Evolutionary conservation across 176 grass and related monocot species (phyloP).

Genomic region (Echinochloa phyllopogon): DNA sequence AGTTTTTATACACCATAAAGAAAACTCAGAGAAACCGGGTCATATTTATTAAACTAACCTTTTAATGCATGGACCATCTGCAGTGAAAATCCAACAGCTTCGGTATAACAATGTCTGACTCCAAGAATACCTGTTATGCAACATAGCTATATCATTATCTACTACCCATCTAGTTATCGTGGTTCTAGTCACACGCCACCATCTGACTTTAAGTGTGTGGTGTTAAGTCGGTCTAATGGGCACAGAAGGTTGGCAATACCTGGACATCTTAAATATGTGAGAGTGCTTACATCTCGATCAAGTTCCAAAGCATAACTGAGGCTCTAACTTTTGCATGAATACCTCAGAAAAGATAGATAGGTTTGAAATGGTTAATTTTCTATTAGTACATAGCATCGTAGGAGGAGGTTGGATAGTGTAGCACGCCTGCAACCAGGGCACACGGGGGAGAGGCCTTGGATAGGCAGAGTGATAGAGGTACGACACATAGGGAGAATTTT

Average conservation of each 20-base stretch:
- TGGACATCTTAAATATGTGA: not conserved
- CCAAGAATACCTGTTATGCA: constrained; percentile 21
- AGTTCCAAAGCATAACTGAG: constrained; percentile 17
- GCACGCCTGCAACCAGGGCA: too few relatives aligned
- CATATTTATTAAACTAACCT: not conserved
- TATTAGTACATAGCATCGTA: not conserved
- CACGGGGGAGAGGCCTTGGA: not conserved
- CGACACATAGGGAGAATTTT: not conserved
- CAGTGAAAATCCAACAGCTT: not conserved
- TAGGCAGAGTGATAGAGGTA: not conserved
- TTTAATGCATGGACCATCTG: not conserved
- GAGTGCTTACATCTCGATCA: not conserved
- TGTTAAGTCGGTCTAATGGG: not conserved
- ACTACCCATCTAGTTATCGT: not conserved
- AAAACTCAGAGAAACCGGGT: not conserved
- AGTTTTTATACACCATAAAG: not conserved
- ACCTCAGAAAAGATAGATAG: not conserved
- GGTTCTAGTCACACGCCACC: not conserved
- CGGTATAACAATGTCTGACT: not conserved
- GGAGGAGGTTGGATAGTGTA: too few relatives aligned
- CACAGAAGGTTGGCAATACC: not conserved
- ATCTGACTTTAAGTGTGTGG: not conserved
- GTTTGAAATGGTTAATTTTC: constrained; percentile 11
- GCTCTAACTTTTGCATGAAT: not conserved
- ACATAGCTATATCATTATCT: constrained; percentile 1